phyloP scores from a whole-genome alignment of 1,139 yeast species.

The Pneumocystis canis region DNA sequence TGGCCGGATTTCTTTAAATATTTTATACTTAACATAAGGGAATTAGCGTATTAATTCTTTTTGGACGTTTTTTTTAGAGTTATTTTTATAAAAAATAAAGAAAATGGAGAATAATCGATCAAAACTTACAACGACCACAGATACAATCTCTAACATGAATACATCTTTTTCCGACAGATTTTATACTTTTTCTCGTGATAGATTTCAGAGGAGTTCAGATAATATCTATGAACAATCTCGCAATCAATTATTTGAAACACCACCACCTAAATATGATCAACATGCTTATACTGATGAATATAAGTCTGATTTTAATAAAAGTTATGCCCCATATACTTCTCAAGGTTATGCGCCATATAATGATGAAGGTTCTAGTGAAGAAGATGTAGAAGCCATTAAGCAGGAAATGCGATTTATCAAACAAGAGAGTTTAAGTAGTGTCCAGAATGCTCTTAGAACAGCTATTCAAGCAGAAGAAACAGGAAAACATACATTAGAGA shows the following conservation, averaged over 20 bases:
- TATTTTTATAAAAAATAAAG: too few relatives aligned
- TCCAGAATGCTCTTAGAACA: slow-evolving; percentile 73
- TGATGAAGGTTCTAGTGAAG: slow-evolving; percentile 45
- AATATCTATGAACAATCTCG: neutral
- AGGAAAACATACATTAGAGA: slow-evolving; percentile 79
- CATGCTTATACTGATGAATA: neutral
- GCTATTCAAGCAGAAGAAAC: slow-evolving; percentile 87
- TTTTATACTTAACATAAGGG: too few relatives aligned
- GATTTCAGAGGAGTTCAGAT: too few relatives aligned
- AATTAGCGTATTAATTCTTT: too few relatives aligned
- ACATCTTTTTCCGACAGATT: too few relatives aligned
- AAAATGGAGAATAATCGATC: too few relatives aligned
- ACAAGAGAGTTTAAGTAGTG: slow-evolving; percentile 72
- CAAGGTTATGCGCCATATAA: neutral
- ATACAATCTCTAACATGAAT: too few relatives aligned
- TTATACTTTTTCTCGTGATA: too few relatives aligned
- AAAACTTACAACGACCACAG: too few relatives aligned
- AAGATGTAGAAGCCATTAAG: slow-evolving; percentile 78
- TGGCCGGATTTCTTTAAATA: too few relatives aligned
- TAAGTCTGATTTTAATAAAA: neutral
- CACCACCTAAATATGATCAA: neutral
- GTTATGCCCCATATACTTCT: neutral
- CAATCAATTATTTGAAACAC: neutral
- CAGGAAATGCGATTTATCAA: slow-evolving; percentile 74
- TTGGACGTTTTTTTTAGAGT: too few relatives aligned